Conservation (phyloP, 805 yeast genomes). For the Starmerella stigmatis region DNA sequence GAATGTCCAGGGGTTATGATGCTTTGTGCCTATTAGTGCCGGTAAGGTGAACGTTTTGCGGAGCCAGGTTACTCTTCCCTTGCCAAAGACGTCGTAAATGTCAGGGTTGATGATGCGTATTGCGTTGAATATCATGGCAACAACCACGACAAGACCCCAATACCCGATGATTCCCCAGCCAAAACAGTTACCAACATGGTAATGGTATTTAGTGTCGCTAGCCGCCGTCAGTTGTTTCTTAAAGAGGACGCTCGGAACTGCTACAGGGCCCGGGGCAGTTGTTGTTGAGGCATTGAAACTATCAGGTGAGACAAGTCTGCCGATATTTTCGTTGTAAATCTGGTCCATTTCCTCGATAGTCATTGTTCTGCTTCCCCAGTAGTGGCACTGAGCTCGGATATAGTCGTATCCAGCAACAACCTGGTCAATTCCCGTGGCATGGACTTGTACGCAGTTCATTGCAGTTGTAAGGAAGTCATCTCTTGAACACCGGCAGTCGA, state of each 20-base stretch:
- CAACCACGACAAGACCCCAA: conserved; percentile 27
- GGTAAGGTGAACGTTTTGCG: conserved; percentile 30
- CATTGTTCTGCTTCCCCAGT: conserved; percentile 26
- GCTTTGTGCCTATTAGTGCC: conserved; percentile 27
- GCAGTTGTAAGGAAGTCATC: conserved; percentile 28
- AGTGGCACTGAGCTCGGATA: conserved; percentile 26
- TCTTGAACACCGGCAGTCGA: conserved; percentile 26
- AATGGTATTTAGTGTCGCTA: conserved; percentile 25
- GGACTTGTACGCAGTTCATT: conserved; percentile 25
- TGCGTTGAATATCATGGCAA: conserved; percentile 23
- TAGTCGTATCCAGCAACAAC: conserved; percentile 25
- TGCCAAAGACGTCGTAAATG: conserved; percentile 29
- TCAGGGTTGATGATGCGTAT: conserved; percentile 22
- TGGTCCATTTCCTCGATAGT: conserved; percentile 23
- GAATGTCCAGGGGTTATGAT: conserved; percentile 26
- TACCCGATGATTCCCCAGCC: conserved; percentile 28
- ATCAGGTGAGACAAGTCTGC: conserved; percentile 11
- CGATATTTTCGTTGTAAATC: conserved; percentile 27
- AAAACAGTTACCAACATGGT: conserved; percentile 26
- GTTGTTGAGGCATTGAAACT: conserved; percentile 6
- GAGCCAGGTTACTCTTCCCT: conserved; percentile 16
- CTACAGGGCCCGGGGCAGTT: conserved; percentile 17
- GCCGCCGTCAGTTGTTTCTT: conserved; percentile 23
- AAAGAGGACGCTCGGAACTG: conserved; percentile 15
- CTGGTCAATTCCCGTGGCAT: conserved; percentile 23